These are phyloP conservation scores for Paramecium sexaurelia DNA, from an alignment of 73 alveolate genomes.

Conservation along the genomic window DNA sequence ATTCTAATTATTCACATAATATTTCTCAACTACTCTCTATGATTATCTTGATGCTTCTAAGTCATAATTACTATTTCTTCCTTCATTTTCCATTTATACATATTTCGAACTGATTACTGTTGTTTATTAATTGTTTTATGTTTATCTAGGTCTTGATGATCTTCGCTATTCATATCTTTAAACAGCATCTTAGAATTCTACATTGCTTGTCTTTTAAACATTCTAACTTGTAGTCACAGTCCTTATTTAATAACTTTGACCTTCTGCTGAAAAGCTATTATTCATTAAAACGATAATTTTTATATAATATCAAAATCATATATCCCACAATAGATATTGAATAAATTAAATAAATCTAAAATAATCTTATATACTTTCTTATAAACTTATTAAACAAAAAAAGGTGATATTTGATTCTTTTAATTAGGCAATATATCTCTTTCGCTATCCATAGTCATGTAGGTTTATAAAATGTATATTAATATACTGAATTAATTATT, in stretches of 20 bases:
- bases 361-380: too few relatives aligned
- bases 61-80: neutral
- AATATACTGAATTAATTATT: too few relatives aligned
- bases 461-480: too few relatives aligned
- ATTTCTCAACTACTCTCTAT: neutral
- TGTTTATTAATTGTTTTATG: neutral
- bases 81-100: neutral
- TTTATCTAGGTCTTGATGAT: neutral
- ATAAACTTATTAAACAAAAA: too few relatives aligned
- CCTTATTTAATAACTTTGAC: neutral
- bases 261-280: slow-evolving; percentile 26
- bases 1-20: neutral
- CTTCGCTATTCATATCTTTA: neutral
- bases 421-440: too few relatives aligned
- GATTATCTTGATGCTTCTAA: neutral
- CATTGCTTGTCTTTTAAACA: neutral
- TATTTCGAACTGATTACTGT: neutral
- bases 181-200: slow-evolving; percentile 1
- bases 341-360: neutral
- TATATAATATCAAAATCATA: neutral
- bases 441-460: too few relatives aligned
- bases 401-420: too few relatives aligned
- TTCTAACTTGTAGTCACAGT: neutral
- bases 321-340: neutral
- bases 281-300: slow-evolving; percentile 30